Conservation (phyloP, 2,329 filamentous ascomycete genomes). For the Shiraia sp. region DNA sequence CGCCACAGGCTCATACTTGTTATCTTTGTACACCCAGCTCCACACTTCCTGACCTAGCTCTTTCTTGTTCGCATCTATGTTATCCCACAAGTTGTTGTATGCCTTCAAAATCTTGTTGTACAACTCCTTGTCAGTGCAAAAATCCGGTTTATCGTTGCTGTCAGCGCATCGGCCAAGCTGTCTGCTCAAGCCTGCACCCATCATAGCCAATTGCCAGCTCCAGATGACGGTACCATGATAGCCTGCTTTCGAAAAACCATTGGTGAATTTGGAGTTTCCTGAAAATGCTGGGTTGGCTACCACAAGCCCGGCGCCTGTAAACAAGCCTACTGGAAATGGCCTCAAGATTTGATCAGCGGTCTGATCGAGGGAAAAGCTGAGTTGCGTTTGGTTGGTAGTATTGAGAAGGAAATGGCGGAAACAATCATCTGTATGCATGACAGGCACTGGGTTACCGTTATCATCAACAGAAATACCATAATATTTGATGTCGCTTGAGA, state of each 20-base stretch:
- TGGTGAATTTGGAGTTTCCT: slow-evolving; percentile 46
- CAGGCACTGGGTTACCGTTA: slow-evolving; percentile 52
- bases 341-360: slow-evolving; percentile 61
- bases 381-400: slow-evolving; percentile 59
- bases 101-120: slow-evolving; percentile 52
- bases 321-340: slow-evolving; percentile 63
- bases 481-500: slow-evolving; percentile 54
- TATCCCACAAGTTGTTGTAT: slow-evolving; percentile 65
- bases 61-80: slow-evolving; percentile 59
- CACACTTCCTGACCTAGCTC: slow-evolving; percentile 64
- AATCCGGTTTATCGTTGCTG: slow-evolving; percentile 39
- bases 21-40: slow-evolving; percentile 62
- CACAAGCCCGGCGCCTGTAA: slow-evolving; percentile 60
- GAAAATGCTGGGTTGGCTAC: slow-evolving; percentile 66
- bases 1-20: slow-evolving; percentile 53
- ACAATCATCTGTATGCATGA: slow-evolving; percentile 68
- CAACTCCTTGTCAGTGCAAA: slow-evolving; percentile 54
- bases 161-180: slow-evolving; percentile 59
- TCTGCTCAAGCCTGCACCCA: slow-evolving; percentile 62
- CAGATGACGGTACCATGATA: slow-evolving; percentile 69
- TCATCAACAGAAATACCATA: slow-evolving; percentile 63
- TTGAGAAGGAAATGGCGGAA: slow-evolving; percentile 68
- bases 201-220: slow-evolving; percentile 68
- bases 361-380: slow-evolving; percentile 61
- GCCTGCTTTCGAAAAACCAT: slow-evolving; percentile 59